phyloP scores from a whole-genome alignment of 2,329 filamentous ascomycete species.

The Harringtonia aguacate region DNA sequence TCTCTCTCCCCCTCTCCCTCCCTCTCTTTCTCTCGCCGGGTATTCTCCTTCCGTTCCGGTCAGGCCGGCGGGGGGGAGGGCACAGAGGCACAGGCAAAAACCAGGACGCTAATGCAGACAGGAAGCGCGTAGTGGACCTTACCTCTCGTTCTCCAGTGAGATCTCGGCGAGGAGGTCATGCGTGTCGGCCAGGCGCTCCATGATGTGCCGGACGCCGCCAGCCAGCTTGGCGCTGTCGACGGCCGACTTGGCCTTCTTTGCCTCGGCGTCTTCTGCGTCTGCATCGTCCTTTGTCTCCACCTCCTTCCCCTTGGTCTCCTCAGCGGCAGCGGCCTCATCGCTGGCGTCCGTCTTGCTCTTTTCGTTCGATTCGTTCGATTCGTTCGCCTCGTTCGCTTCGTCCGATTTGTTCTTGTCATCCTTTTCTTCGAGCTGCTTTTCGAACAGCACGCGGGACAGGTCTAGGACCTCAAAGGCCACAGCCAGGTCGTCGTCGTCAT shows the following conservation, averaged over 20 bases:
- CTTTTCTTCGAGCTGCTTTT: constrained; percentile 38
- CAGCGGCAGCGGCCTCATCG: constrained; percentile 26
- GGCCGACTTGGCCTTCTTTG: too few species aligned
- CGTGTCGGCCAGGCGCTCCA: constrained; percentile 82
- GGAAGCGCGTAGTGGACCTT: constrained; percentile 14
- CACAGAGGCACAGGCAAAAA: not conserved
- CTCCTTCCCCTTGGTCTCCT: constrained; percentile 13
- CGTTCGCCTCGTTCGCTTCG: too few species aligned
- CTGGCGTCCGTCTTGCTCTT: constrained; percentile 28
- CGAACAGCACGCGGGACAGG: constrained; percentile 57
- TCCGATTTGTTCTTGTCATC: too few species aligned
- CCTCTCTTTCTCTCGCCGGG: not conserved
- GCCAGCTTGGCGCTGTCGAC: constrained; percentile 13
- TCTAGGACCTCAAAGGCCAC: constrained; percentile 80
- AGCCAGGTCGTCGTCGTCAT: constrained; percentile 63
- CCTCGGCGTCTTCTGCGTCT: not conserved
- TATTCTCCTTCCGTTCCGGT: too few species aligned
- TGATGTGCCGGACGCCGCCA: constrained; percentile 46
- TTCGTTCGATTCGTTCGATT: too few species aligned
- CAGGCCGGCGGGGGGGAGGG: not conserved
- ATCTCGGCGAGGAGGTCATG: constrained; percentile 94
- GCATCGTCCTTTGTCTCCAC: constrained; percentile 21
- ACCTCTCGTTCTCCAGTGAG: constrained; percentile 88
- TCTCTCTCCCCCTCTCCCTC: not conserved
- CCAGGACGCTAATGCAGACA: not conserved